Evolutionary conservation across 2,329 filamentous ascomycete genomes (phyloP).

Genomic region (Colletotrichum sp.): DNA sequence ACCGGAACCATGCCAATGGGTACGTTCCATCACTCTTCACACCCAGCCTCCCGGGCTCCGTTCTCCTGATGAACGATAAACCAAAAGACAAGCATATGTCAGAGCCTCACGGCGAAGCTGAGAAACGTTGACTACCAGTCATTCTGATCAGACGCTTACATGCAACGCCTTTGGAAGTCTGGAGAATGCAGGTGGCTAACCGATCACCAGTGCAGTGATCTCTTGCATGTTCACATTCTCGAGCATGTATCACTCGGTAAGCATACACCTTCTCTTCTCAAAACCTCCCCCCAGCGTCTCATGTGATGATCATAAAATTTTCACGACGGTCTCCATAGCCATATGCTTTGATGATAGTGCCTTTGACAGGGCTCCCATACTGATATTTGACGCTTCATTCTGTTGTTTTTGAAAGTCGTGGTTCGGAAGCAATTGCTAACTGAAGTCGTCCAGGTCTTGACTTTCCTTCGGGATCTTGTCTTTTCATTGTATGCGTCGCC

Average conservation of each 20-base stretch:
- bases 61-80: conserved; percentile 25
- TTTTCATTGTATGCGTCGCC: background rate
- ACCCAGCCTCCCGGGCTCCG: conserved; percentile 9
- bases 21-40: background rate
- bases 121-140: conserved; percentile 23
- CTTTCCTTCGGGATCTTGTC: background rate
- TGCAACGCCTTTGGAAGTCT: background rate
- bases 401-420: conserved; percentile 5
- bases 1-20: background rate
- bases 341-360: conserved; percentile 26
- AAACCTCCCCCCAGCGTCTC: background rate
- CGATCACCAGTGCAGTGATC: background rate
- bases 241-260: background rate
- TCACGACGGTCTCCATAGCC: conserved; percentile 27
- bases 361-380: conserved; percentile 25
- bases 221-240: background rate
- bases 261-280: background rate
- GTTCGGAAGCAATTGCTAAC: background rate
- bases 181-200: background rate
- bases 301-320: conserved; percentile 24
- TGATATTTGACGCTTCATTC: conserved; percentile 18
- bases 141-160: conserved; percentile 20
- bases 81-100: conserved; percentile 28
- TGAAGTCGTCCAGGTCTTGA: conserved; percentile 3
- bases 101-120: conserved; percentile 26